Evolutionary conservation across 1,284 basidiomycete genomes (phyloP), one percentile per base, ranked within the genome.

Genomic region (Trametes hirsuta): DNA sequence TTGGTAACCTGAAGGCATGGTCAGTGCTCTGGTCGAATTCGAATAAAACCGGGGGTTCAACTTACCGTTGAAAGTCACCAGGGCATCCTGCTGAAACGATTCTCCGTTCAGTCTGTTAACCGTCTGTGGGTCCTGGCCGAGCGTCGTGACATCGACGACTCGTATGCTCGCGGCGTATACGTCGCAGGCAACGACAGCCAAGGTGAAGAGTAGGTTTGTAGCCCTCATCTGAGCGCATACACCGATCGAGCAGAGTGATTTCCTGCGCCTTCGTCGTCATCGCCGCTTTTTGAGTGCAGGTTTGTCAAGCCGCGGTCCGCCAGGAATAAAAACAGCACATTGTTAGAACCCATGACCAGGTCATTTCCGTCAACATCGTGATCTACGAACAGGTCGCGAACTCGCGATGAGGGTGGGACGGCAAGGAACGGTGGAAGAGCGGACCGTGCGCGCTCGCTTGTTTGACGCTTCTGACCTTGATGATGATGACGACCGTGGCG

Each of bases 41-140:
- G 10, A 15, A 12, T 21, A n/a, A 2, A n/a, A 30, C 53, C 42
- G 41, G 1, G 4, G 2, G 11, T 3, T 1, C 9, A 12, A 18
- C 2, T 53, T 52, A 69, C 77, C 74, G 25, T 76, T 74, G 66
- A 74, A 77, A 0, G 75, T 75, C 4, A 74, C 72, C 2, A 79
- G 60, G 3, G 75, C 69, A 58, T 80, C 77, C 60, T 80, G 78
- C 60, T 80, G 77, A 59, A 78, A 80, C 6, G 77, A 77, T 58
- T 76, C 78, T 18, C 78, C 79, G 50, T 79, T 79, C n/a, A 80
- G 69, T 21, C 74, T 64, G 62, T 81, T 78, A 6, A 74, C 70
- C 0, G 78, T 78, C 51, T 71, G 69, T 6, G 79, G 77, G 59
- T 78, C 74, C 14, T 60, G 61, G 10, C 77, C 77, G 3, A 79